phyloP scores from a whole-genome alignment of 495 filamentous ascomycete genomes.

The Geopyxis carbonaria region DNA sequence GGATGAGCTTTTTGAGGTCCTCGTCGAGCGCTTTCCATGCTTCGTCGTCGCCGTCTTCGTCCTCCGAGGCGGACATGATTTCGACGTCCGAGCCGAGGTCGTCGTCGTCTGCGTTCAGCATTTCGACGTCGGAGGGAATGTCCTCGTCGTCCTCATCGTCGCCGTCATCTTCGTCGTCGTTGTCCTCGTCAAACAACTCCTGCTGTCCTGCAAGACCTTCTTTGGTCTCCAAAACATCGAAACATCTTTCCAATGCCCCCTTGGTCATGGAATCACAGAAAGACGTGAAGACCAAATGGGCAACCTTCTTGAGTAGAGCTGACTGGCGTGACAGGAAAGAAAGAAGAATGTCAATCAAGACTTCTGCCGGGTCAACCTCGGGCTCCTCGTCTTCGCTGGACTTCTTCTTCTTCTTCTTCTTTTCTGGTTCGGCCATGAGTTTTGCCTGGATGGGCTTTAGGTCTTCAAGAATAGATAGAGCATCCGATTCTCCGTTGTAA shows the following conservation, averaged over 20 bases:
- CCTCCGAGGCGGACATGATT: constrained; percentile 4
- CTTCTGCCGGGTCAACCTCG: constrained; percentile 46
- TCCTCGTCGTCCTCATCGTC: constrained; percentile 30
- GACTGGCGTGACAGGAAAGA: constrained; percentile 77
- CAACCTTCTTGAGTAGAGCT: constrained; percentile 65
- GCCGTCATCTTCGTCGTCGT: constrained; percentile 38
- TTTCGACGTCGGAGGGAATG: constrained; percentile 24
- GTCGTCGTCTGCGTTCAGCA: constrained; percentile 21
- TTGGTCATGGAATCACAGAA: constrained; percentile 54
- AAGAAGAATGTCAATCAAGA: constrained; percentile 72
- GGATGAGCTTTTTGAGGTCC: constrained; percentile 37
- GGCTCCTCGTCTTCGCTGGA: constrained; percentile 32
- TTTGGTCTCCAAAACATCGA: constrained; percentile 53
- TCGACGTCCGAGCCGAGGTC: constrained; percentile 32
- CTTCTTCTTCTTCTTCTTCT: constrained; percentile 7
- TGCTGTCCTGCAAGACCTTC: constrained; percentile 72
- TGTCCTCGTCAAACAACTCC: constrained; percentile 64
- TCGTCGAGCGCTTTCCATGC: constrained; percentile 5
- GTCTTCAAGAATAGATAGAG: constrained; percentile 56
- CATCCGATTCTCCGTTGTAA: constrained; percentile 77
- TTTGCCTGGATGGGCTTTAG: constrained; percentile 54
- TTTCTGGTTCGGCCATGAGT: constrained; percentile 18
- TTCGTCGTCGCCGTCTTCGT: constrained; percentile 12
- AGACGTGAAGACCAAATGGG: constrained; percentile 67
- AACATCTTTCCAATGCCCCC: constrained; percentile 57